Conservation (phyloP, 345 rosid species). For the Syzygium grande region DNA sequence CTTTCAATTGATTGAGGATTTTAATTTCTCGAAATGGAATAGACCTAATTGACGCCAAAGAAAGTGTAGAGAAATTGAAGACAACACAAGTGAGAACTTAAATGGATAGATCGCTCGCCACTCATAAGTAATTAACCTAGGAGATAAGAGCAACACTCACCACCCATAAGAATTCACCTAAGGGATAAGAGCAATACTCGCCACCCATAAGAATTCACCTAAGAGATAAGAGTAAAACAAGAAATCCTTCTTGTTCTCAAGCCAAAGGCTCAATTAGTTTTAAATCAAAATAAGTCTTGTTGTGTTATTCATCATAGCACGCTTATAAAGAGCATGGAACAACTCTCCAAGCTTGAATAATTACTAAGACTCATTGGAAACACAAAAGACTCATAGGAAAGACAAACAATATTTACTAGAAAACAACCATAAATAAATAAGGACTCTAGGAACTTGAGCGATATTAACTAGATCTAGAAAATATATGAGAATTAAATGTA, state of each 20-base stretch:
- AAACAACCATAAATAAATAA: no score
- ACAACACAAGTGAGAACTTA: background rate
- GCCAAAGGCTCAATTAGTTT: background rate
- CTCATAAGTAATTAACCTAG: no score
- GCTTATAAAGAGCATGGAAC: background rate
- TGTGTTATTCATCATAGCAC: background rate
- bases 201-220: no score
- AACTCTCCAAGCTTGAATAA: background rate
- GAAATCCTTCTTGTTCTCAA: no score
- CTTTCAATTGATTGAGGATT: no score
- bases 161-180: accelerated
- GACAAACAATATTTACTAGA: no score
- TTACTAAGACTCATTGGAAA: no score
- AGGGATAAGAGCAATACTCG: background rate
- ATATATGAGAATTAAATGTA: no score
- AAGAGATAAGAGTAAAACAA: no score
- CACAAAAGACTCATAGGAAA: background rate
- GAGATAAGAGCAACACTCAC: no score
- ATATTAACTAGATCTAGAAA: no score
- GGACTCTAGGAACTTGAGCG: background rate
- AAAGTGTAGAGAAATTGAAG: background rate
- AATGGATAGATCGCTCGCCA: background rate
- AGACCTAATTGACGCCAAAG: background rate
- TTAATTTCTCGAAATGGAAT: no score
- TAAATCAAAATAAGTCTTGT: background rate